Conservation (phyloP, 83 land plant species). For the Diphasiastrum complanatum region DNA sequence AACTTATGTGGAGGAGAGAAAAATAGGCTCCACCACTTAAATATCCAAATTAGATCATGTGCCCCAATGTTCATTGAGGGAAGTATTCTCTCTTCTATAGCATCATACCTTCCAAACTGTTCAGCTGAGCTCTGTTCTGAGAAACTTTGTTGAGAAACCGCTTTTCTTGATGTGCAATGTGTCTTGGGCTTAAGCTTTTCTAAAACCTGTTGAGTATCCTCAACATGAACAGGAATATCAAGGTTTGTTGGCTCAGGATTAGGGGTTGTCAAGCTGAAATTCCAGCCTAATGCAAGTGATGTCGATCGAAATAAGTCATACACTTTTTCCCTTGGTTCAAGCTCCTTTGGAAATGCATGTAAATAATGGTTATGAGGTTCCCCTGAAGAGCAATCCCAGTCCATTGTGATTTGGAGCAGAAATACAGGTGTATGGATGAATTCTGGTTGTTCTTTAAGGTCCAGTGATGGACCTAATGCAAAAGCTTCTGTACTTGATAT, state of each 20-base stretch:
- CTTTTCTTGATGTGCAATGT: no score
- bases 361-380: constrained; percentile 86
- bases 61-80: constrained; percentile 67
- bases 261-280: constrained; percentile 53
- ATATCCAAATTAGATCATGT: constrained; percentile 85
- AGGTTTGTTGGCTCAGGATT: constrained; percentile 8
- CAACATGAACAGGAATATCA: no score
- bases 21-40: constrained; percentile 75
- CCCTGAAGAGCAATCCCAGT: constrained; percentile 96
- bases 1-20: constrained; percentile 88
- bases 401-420: constrained; percentile 72
- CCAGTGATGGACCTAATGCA: constrained; percentile 35
- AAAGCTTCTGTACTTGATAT: constrained; percentile 62
- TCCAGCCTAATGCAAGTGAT: constrained; percentile 66
- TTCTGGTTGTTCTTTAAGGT: constrained; percentile 30
- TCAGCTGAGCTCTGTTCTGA: constrained; percentile 14
- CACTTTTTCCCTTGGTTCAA: constrained; percentile 55
- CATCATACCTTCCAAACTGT: constrained; percentile 19
- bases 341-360: constrained; percentile 80
- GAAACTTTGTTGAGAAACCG: no score
- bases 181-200: no score
- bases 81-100: no score
- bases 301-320: constrained; percentile 91
- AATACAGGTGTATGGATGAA: constrained; percentile 67
- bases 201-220: no score